These are phyloP conservation scores for Hyphopichia burtonii DNA, from an alignment of 1,139 yeast genomes.

Conservation along the genomic window DNA sequence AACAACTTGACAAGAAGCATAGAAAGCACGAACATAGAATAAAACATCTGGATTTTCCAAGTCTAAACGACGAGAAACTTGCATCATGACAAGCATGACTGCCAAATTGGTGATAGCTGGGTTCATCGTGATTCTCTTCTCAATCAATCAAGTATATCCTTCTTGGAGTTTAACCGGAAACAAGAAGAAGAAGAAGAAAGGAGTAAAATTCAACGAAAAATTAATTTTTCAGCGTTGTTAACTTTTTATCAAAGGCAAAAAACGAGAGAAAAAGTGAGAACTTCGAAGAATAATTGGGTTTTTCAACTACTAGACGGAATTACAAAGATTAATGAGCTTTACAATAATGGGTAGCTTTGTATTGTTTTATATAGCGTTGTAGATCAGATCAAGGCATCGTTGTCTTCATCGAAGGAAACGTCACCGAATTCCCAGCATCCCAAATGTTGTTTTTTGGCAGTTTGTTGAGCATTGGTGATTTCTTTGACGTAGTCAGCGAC, in stretches of 20 bases:
- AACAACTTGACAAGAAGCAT: conserved; percentile 62
- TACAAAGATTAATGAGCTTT: no score
- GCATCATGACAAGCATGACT: conserved; percentile 97
- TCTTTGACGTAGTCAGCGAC: conserved; percentile 37
- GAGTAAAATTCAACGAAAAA: neutral
- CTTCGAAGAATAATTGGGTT: neutral
- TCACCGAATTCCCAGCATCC: conserved; percentile 89
- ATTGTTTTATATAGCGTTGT: no score
- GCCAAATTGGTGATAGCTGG: conserved; percentile 86
- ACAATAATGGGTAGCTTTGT: no score
- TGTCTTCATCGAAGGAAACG: conserved; percentile 60
- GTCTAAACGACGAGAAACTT: conserved; percentile 84
- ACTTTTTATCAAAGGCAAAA: neutral
- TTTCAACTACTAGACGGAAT: no score
- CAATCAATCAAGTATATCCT: neutral
- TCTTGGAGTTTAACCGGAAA: neutral
- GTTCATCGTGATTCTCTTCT: conserved; percentile 47
- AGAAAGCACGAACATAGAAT: conserved; percentile 74
- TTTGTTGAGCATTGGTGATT: conserved; percentile 40
- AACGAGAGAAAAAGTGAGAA: neutral
- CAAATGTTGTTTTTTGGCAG: conserved; percentile 51
- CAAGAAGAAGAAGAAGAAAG: neutral
- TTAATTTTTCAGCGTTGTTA: neutral
- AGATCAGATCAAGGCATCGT: conserved; percentile 4
- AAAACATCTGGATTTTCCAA: conserved; percentile 81